These are phyloP conservation scores for Sarocladium oryzae DNA, from an alignment of 2,329 filamentous ascomycete genomes.

Conservation along the genomic window DNA sequence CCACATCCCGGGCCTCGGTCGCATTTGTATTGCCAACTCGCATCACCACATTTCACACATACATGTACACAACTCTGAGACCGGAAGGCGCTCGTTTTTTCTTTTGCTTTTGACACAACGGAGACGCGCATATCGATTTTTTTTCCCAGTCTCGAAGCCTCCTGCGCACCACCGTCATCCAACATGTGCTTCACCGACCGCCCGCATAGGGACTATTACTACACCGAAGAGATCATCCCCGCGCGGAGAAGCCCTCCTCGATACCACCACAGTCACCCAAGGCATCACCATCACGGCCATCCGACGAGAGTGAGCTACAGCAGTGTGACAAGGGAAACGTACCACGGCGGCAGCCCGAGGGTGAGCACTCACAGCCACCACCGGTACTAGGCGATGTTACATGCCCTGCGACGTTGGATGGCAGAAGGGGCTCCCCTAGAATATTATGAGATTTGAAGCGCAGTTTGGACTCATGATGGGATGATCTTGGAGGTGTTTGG, in stretches of 20 bases:
- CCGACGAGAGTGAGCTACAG: slow-evolving; percentile 32
- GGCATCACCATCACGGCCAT: slow-evolving; percentile 23
- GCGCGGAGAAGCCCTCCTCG: slow-evolving; percentile 30
- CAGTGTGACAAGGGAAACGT: slow-evolving; percentile 29
- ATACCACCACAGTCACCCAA: slow-evolving; percentile 22
- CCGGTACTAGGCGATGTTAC: slow-evolving; percentile 1
- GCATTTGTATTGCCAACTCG: too few species aligned
- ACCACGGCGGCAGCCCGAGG: slow-evolving; percentile 32
- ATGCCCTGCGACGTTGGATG: too few species aligned
- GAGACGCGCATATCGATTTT: background rate
- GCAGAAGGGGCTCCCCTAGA: background rate
- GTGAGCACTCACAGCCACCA: slow-evolving; percentile 24
- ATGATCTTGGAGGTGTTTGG: too few species aligned
- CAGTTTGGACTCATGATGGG: too few species aligned
- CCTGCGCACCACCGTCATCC: slow-evolving; percentile 7
- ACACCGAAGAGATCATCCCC: slow-evolving; percentile 47
- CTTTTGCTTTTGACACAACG: background rate
- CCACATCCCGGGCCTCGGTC: background rate
- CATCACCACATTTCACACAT: background rate
- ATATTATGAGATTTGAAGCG: too few species aligned
- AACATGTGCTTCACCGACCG: slow-evolving; percentile 45
- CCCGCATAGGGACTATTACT: slow-evolving; percentile 44
- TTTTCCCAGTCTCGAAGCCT: background rate
- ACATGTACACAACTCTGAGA: too few species aligned
- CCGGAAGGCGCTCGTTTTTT: background rate